Base-by-base conservation (phyloP, 768 basidiomycete genomes). In the Brasilioporus rufonigricans region DNA sequence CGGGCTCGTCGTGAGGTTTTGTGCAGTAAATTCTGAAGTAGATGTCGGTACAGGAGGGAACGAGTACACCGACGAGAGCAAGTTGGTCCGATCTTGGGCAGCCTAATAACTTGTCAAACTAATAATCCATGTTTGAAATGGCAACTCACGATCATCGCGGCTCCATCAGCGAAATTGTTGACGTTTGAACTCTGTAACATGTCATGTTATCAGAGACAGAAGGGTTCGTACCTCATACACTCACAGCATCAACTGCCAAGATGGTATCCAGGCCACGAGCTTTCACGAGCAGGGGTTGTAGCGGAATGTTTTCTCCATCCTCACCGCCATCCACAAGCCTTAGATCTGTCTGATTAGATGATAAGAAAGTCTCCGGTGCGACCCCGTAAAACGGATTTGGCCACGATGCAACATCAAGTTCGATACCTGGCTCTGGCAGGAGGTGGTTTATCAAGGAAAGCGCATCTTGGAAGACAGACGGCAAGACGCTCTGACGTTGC, bases 201-300 rank as follows among this genome's bases (percentile, higher is more conserved):
- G 32, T 59, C 16, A 48, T n/a, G 32, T 35, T 9, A 44, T 11
- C 4, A 12, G 12, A 4, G 7, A 35, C 9, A 24, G 65, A 13
- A 24, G 1, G 18, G 5, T 11, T 8, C 18, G 19, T 21, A 12
- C 7, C 38, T 19, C 8, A 19, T 21, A 4, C 1, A 57, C 72
- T 53, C 62, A 69, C 62, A 18, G 71, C 74, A 60, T 84, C 82
- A 40, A 82, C 73, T 0, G 78, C 80, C 35, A 83, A 47, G 58
- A 84, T 77, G 9, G 74, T 71, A 53, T 83, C 82, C 49, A 82
- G 61, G 1, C 60, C 67, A 38, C 82, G 75, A 14, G 71, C 71
- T 36, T 72, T 66, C 44, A 80, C 73, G 18, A 82, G 71, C 39
- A 83, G 70, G 3, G 81, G 81, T 45, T 77, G 76, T 18, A 81